phyloP scores from a whole-genome alignment of 176 grass and related monocot genomes.

The Elaeis guineensis region DNA sequence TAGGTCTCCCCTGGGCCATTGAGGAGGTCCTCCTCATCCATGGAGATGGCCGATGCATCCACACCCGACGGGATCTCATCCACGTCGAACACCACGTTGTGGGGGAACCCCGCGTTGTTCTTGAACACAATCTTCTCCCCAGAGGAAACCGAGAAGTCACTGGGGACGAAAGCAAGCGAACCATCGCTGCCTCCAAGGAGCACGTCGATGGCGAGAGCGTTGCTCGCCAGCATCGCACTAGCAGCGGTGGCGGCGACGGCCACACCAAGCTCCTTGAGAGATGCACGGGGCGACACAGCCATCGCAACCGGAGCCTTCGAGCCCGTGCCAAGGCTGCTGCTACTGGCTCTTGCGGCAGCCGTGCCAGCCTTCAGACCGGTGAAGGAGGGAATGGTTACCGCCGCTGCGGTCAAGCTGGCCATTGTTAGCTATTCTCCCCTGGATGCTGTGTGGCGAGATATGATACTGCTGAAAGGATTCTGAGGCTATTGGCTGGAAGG shows the following conservation, averaged over 20 bases:
- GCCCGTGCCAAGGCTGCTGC: neutral
- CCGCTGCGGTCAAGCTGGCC: conserved; percentile 10
- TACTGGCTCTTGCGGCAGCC: conserved; percentile 19
- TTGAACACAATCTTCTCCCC: conserved; percentile 93
- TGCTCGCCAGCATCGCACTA: conserved; percentile 41
- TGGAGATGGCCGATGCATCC: conserved; percentile 53
- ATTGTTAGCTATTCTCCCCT: too few relatives aligned
- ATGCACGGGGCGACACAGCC: conserved; percentile 34
- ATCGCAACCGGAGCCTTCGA: neutral
- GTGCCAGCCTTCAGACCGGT: conserved; percentile 18
- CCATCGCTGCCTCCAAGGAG: conserved; percentile 49
- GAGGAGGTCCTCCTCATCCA: conserved; percentile 52
- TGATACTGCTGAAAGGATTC: too few relatives aligned
- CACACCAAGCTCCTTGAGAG: conserved; percentile 35
- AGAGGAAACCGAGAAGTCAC: conserved; percentile 47
- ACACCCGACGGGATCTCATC: conserved; percentile 73
- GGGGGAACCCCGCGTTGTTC: conserved; percentile 90
- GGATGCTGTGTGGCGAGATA: too few relatives aligned
- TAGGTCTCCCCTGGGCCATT: conserved; percentile 58
- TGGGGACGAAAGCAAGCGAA: conserved; percentile 60
- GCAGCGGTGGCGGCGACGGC: conserved; percentile 55
- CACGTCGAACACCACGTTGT: conserved; percentile 91
- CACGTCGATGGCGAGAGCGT: conserved; percentile 60
- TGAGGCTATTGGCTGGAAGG: too few relatives aligned
- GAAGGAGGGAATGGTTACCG: conserved; percentile 26